Evolutionary conservation across 495 filamentous ascomycete genomes (phyloP), one percentile per base, ranked within the genome.

Genomic region (Aspergillus ellipticus): DNA sequence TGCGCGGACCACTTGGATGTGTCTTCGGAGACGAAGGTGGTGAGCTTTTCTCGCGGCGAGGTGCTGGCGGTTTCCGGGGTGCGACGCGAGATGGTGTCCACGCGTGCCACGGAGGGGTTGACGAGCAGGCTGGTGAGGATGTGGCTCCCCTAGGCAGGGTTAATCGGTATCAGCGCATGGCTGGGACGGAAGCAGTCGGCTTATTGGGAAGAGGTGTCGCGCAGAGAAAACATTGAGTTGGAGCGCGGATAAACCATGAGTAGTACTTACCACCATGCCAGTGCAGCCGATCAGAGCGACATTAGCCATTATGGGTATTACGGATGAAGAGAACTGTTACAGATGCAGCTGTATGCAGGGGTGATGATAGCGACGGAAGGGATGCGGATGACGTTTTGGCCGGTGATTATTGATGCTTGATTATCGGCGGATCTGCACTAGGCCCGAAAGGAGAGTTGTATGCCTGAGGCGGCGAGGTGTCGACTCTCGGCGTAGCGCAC

Each of bases 1-100:
- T 67, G 68, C 16, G 66, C 58, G 10, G 81, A 67, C 88, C 88
- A 92, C 31, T 76, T 76, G 4, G 74, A 66, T 26, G 73, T 79
- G 42, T 79, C 72, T 31, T 69, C 55, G 17, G 73, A 69, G 33
- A 79, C 66, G 47, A 79, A 62, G 6, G 75, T 74, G 41, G 73
- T 76, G 22, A 80, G 64, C 47, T 78, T 76, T 50, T 60, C 56
- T 45, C 75, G 69, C 1, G 71, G 70, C 6, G 71, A 58, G 10
- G 64, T 35, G 17, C 50, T 53, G 6, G 73, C 65, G 15, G 61
- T 57, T 42, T 66, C 42, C 2, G 75, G 75, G 0, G 70, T 71
- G 35, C 75, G 70, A 15, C 78, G 74, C 16, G 78, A 77, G 56
- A 80, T 72, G 0, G 76, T 77, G 50, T 81, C 72, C 9, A 81